Conservation (phyloP, 306 rosid species). For the Vigna nakashimae region DNA sequence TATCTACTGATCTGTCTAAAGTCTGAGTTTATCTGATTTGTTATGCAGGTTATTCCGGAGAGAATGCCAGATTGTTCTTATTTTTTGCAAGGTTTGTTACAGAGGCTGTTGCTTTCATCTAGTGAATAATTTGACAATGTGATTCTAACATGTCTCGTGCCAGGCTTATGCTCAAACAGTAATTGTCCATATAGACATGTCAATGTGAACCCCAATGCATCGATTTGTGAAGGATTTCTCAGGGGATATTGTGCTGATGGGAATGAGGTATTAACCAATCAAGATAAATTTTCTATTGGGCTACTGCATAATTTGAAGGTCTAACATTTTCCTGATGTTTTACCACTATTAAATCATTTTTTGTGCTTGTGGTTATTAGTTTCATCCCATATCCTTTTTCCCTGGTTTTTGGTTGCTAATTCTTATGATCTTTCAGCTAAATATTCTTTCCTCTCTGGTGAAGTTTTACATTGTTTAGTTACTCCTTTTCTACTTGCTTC, state of each 20-base stretch:
- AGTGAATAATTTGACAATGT: slow-evolving; percentile 39
- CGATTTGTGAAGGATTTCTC: slow-evolving; percentile 90
- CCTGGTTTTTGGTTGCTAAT: slow-evolving; percentile 23
- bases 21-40: slow-evolving; percentile 43
- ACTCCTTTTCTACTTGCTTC: slow-evolving; percentile 1
- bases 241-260: slow-evolving; percentile 94
- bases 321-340: slow-evolving; percentile 13
- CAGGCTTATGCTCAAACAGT: slow-evolving; percentile 91
- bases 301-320: slow-evolving; percentile 18
- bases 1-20: slow-evolving; percentile 37
- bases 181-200: slow-evolving; percentile 95
- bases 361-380: slow-evolving; percentile 18
- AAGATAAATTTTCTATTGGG: slow-evolving; percentile 5
- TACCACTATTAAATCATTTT: slow-evolving; percentile 11
- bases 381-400: slow-evolving; percentile 1
- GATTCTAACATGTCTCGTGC: slow-evolving; percentile 61
- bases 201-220: slow-evolving; percentile 86
- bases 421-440: not conserved
- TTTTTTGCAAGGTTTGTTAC: slow-evolving; percentile 81
- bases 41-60: slow-evolving; percentile 89
- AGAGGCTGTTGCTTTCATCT: slow-evolving; percentile 24
- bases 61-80: slow-evolving; percentile 97
- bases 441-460: slow-evolving; percentile 1
- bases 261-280: slow-evolving; percentile 71
- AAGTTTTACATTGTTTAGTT: not conserved